Evolutionary conservation across 345 rosid species (phyloP).

Genomic region (Eucalyptus dawsonii): DNA sequence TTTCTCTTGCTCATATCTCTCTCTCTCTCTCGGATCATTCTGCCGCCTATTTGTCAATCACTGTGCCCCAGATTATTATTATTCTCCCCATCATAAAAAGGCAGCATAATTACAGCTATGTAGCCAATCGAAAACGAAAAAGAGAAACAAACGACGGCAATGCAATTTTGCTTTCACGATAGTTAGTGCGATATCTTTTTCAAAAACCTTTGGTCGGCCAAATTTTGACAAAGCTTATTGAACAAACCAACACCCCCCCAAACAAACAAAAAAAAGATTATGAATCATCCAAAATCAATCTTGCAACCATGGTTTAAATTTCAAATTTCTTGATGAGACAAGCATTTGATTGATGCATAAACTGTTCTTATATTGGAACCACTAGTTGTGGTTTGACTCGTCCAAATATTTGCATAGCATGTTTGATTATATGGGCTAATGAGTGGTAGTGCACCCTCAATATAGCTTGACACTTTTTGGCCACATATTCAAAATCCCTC

Average conservation of each 20-base stretch:
- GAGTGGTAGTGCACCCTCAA: neutral
- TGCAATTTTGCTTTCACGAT: neutral
- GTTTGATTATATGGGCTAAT: neutral
- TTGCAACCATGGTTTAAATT: neutral
- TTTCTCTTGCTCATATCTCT: neutral
- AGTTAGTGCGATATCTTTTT: neutral
- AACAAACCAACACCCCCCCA: no score
- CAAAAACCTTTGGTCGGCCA: neutral
- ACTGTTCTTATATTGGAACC: neutral
- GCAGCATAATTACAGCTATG: neutral
- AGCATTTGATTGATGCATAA: neutral
- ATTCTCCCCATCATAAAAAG: neutral
- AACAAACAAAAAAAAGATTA: neutral
- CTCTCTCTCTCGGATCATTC: neutral
- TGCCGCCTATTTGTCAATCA: neutral
- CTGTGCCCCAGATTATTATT: neutral
- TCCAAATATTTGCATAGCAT: neutral
- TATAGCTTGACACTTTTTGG: neutral
- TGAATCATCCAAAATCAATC: neutral
- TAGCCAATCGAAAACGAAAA: neutral
- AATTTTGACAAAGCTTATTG: neutral
- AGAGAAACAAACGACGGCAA: neutral
- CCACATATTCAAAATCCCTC: neutral
- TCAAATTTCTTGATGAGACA: neutral
- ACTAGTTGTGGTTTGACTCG: neutral